Evolutionary conservation across 1,284 basidiomycete species (phyloP).

Genomic region (Trametes versicolor): DNA sequence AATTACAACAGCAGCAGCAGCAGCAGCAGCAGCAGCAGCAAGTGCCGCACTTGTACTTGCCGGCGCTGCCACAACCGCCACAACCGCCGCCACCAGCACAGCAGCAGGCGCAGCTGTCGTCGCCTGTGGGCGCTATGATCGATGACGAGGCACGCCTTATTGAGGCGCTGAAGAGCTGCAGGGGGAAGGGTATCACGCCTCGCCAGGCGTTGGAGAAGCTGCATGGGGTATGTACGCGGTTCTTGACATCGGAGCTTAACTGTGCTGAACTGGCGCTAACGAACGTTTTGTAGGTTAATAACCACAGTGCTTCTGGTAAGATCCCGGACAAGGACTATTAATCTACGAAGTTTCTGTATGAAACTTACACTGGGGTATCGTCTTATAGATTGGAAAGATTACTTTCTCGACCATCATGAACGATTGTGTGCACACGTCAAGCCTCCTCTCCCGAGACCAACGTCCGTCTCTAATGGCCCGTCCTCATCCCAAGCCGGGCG

Average conservation of each 20-base stretch:
- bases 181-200: neutral
- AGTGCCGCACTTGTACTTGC: neutral
- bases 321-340: neutral
- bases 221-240: slow-evolving; percentile 15
- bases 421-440: slow-evolving; percentile 8
- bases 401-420: slow-evolving; percentile 24
- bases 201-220: slow-evolving; percentile 21
- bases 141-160: slow-evolving; percentile 20
- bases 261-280: neutral
- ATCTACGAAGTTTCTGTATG: neutral
- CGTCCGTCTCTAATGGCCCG: neutral
- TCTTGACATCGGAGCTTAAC: no score
- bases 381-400: slow-evolving; percentile 28
- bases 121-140: slow-evolving; percentile 1
- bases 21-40: neutral
- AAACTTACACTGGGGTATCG: no score
- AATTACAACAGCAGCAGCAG: neutral
- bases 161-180: slow-evolving; percentile 9
- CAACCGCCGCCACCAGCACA: neutral
- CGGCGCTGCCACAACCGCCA: neutral
- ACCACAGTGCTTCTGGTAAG: slow-evolving; percentile 22
- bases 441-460: neutral
- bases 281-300: slow-evolving; percentile 15
- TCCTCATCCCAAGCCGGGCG: no score
- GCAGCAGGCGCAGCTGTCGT: neutral